Conservation (phyloP, 139 green algal species). For the Chlorella sp. region DNA sequence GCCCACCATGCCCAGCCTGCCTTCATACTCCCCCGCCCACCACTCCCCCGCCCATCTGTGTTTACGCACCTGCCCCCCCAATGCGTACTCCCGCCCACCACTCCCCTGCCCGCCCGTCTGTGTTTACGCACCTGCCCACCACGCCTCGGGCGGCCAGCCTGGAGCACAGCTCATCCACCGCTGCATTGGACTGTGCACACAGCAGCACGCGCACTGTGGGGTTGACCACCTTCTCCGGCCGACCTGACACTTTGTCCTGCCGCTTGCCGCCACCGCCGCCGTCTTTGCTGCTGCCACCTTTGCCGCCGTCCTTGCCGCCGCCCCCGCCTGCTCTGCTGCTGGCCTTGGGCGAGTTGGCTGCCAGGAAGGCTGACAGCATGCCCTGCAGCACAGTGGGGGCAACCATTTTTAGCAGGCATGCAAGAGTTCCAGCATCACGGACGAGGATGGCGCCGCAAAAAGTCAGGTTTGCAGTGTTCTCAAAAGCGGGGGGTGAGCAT, state of each 20-base stretch:
- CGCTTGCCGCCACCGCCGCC: background rate
- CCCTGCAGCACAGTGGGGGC: background rate
- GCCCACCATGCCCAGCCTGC: no score
- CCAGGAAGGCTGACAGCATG: conserved; percentile 15
- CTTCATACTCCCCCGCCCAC: no score
- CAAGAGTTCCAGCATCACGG: no score
- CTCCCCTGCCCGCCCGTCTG: no score
- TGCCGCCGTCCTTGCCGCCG: background rate
- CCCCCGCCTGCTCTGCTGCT: background rate
- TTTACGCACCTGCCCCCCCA: conserved; percentile 5
- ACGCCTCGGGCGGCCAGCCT: conserved; percentile 82
- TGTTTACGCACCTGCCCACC: conserved; percentile 9
- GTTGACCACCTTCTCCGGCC: background rate
- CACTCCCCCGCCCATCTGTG: no score
- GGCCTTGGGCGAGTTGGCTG: background rate
- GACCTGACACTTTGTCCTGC: background rate
- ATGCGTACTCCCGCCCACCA: no score
- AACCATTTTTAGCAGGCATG: no score
- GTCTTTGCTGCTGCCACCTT: background rate
- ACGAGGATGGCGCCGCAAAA: no score
- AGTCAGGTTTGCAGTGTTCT: no score
- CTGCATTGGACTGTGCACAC: conserved; percentile 94
- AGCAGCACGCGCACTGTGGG: conserved; percentile 84
- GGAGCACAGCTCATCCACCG: conserved; percentile 92
- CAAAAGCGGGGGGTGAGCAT: no score